phyloP scores from a whole-genome alignment of 2,329 filamentous ascomycete species.

The Coniochaeta sp. region DNA sequence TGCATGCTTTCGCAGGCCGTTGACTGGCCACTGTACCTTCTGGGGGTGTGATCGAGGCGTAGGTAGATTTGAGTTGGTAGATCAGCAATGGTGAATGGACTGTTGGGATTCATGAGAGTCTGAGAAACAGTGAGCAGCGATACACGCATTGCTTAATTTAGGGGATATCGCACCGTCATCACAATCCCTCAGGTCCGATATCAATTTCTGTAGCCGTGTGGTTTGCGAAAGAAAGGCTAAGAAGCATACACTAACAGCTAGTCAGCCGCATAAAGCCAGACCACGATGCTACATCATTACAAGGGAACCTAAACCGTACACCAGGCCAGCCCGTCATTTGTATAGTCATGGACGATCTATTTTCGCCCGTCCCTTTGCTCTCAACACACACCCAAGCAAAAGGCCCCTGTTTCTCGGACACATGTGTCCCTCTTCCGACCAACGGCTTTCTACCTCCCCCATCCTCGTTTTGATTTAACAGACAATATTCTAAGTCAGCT shows the following conservation, averaged over 20 bases:
- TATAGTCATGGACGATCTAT: not conserved
- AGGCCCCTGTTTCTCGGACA: too few relatives aligned
- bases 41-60: not conserved
- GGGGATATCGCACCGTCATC: too few relatives aligned
- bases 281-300: constrained; percentile 2
- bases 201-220: too few relatives aligned
- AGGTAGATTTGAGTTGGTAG: not conserved
- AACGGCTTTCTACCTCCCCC: too few relatives aligned
- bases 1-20: not conserved
- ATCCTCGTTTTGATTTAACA: too few relatives aligned
- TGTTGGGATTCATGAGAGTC: too few relatives aligned
- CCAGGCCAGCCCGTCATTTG: not conserved
- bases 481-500: constrained; percentile 69
- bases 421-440: too few relatives aligned
- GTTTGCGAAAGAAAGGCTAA: too few relatives aligned
- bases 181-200: too few relatives aligned
- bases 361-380: not conserved
- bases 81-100: constrained; percentile 1
- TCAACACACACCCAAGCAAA: too few relatives aligned
- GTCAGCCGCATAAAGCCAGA: not conserved
- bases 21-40: not conserved
- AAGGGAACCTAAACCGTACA: constrained; percentile 1
- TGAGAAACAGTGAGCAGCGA: too few relatives aligned
- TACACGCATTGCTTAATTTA: too few relatives aligned
- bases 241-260: not conserved